Evolutionary conservation across 78 protist genomes (phyloP), one percentile per base, ranked within the genome.

Genomic region (Mastigamoeba balamuthi): DNA sequence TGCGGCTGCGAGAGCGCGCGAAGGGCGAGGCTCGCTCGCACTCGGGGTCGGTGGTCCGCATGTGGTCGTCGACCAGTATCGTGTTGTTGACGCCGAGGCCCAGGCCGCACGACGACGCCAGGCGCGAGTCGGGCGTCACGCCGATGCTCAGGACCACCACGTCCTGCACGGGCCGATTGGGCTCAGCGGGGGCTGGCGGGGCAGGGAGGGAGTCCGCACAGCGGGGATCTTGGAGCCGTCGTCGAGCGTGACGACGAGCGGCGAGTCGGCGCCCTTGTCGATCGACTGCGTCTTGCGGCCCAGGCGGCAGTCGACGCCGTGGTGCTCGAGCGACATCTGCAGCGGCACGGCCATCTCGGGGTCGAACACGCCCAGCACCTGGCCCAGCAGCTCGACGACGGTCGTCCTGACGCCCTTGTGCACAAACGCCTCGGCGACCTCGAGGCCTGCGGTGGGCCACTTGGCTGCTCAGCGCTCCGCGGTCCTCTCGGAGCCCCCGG

Each of bases 71-170:
- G 52, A 71, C 76, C 28, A 40, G 58, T 5, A 80, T 72, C 9
- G 17, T 43, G 0, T 69, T 72, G 29, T 66, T 28, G 0, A 10
- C 17, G 27, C 3, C 1, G 41, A 64, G 23, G 37, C 35, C 27
- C 27, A 84, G 25, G 17, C 86, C 85, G 1, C 82, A 74, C 7
- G 4, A 27, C 35, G 28, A 5, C 33, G 80, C 86, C 25, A 80
- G 25, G 0, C 1, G 27, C 35, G 69, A 8, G 35, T 83, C 83
- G 5, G 88, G 84, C 38, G 63, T n/a, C 35, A 83, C 84, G 27
- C 88, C 88, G 33, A 78, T n/a, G 33, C n/a, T n/a, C n/a, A n/a
- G 66, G 33, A 48, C 17, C 58, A 48, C 17, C 58, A 48, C 33
- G 33, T 25, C 17, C 17, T 48, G 58, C 58, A 48, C 58, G 17